Base-by-base conservation (phyloP, 2,329 filamentous ascomycete species). In the Purpureocillium lavendulum region DNA sequence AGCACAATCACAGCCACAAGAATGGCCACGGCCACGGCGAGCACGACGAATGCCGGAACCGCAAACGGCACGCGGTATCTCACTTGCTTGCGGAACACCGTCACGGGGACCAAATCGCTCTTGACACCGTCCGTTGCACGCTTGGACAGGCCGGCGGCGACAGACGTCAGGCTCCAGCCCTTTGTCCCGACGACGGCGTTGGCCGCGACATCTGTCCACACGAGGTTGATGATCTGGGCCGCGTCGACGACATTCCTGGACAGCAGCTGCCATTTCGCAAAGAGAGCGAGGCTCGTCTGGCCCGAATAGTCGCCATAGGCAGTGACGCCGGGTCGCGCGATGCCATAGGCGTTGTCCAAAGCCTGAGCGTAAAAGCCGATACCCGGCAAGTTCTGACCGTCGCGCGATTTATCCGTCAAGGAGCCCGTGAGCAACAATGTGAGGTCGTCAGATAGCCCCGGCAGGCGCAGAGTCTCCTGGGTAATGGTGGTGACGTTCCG, bases 161-260 rank as follows among this genome's bases (percentile, higher is more conserved):
- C 21, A 26, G 21, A 26, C 21, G 21, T 26, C 10, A 21, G 13
- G 8, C 17, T 17, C 35, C 35, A 36, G 14, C 35, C 35, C 18
- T 36, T 36, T 4, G 62, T 68, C 4, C 67, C 66, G 0, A 68
- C 54, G 0, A 69, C 59, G 2, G 61, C 51, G n/a, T 63, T 66
- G 1, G 67, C 59, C 2, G 60, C 57, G 7, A 65, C 40, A 40
- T 71, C 66, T 0, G 66, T 70, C 60, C 64, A 70, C 5, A 70
- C 56, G 1, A 67, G 50, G 44, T 69, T 64, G 10, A 67, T 48
- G 8, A 70, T 67, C 10, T 51, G 47, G 0, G 55, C 52, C 2
- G 59, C 55, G 0, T 45, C 49, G 0, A 40, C 40, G 0, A 58
- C 42, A 1, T 48, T 51, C 1, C 35, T 26, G 1, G 59, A 59